Base-by-base conservation (phyloP, 2,329 filamentous ascomycete species). In the Xylariaceae sp. region DNA sequence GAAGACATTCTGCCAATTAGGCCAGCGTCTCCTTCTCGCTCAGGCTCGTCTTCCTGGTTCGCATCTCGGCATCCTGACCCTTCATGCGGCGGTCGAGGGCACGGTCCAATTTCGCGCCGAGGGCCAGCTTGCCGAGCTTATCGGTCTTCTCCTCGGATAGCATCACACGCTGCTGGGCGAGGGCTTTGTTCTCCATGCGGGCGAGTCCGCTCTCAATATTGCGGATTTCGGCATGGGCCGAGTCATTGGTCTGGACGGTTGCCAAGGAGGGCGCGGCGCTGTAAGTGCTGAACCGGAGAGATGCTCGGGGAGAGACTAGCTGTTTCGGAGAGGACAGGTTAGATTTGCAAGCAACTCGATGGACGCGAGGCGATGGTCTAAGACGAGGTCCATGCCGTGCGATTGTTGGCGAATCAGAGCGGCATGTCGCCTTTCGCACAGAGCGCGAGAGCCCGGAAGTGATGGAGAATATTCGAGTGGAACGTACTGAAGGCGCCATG, bases 61-160 rank as follows among this genome's bases (percentile, higher is more conserved):
- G 84, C 79, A 94, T 91, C 71, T 89, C 86, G 62, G 91, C 91
- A 66, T 96, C 91, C 72, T 96, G 91, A 63, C 88, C 76, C 31
- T 83, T 87, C 91, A 96, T 94, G 67, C 91, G 83, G 62, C 91
- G 81, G 63, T 87, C 87, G 53, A 96, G 82, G 27, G 91, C 91
- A 57, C 91, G 85, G 70, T 96, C 91, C 41, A 96, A 82, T 75
- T 96, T 96, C 57, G 91, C 91, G 47, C 91, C 88, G 50, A 96
- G 81, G 39, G 91, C 91, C 55, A 95, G 80, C 75, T 95, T 95
- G 76, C 84, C 86, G 72, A 95, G 78, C 69, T 87, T 86, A 66
- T 89, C 88, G 26, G 80, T 83, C 79, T 95, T 95, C 72, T 92
- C 85, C 60, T 87, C 83, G 69, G 79, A 87, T 60, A 91, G 83